These are phyloP conservation scores for Sordariomycetes sp. DNA, from an alignment of 2,329 filamentous ascomycete genomes.

Conservation along the genomic window DNA sequence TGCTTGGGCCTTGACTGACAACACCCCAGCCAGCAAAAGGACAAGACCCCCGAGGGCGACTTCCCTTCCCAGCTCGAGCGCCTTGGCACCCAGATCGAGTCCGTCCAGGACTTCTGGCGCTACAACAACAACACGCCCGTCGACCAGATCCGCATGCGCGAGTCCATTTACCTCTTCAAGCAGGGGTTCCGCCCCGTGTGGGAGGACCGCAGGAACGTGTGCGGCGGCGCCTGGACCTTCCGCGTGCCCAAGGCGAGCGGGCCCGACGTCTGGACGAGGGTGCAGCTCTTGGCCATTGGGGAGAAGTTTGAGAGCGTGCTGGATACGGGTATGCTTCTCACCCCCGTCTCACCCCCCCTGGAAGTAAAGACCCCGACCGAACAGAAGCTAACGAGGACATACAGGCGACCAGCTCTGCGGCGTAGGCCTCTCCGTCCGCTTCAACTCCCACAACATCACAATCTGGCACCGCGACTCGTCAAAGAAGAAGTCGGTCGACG, in stretches of 20 bases:
- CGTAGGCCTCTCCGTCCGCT: slow-evolving; percentile 74
- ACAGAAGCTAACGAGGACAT: not conserved
- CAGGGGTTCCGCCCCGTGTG: slow-evolving; percentile 63
- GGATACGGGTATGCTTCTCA: slow-evolving; percentile 42
- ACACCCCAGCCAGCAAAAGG: slow-evolving; percentile 26
- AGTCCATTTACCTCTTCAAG: slow-evolving; percentile 71
- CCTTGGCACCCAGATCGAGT: slow-evolving; percentile 56
- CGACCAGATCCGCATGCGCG: slow-evolving; percentile 61
- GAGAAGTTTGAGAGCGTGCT: slow-evolving; percentile 66
- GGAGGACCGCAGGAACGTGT: slow-evolving; percentile 77
- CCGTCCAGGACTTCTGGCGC: slow-evolving; percentile 74
- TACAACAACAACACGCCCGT: slow-evolving; percentile 74
- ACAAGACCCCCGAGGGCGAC: slow-evolving; percentile 26
- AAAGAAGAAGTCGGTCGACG: slow-evolving; percentile 67
- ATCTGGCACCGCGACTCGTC: slow-evolving; percentile 87
- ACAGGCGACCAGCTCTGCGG: slow-evolving; percentile 79
- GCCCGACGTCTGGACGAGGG: slow-evolving; percentile 66
- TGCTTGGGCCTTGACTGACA: no score
- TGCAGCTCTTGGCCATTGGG: slow-evolving; percentile 72
- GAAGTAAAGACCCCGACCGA: not conserved
- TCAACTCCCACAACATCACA: slow-evolving; percentile 78
- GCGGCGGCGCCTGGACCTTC: slow-evolving; percentile 87
- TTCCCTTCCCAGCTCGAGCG: slow-evolving; percentile 47
- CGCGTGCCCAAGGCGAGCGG: slow-evolving; percentile 66
- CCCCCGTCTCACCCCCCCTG: not conserved